Evolutionary conservation across 1,284 basidiomycete genomes (phyloP).

Genomic region (Coriolopsis trogii): DNA sequence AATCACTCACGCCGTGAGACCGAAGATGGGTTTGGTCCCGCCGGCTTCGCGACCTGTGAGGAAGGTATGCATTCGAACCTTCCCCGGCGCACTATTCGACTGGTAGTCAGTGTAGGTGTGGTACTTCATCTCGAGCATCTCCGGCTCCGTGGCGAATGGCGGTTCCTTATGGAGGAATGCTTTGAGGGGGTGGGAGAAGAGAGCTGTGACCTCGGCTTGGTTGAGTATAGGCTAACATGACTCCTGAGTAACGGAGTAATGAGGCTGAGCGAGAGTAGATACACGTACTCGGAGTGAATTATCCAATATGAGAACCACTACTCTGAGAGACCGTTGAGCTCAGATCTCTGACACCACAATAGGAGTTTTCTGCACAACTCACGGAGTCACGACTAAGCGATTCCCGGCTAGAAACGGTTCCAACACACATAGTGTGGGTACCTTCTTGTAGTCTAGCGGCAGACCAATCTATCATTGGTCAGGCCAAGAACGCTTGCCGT

Average conservation of each 20-base stretch:
- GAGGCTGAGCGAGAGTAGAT: background rate
- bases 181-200: slow-evolving; percentile 82
- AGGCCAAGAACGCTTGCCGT: background rate
- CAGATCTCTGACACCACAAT: background rate
- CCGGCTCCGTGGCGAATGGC: slow-evolving; percentile 59
- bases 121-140: slow-evolving; percentile 60
- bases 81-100: slow-evolving; percentile 43
- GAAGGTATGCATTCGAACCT: slow-evolving; percentile 73
- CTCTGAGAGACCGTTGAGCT: slow-evolving; percentile 43
- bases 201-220: slow-evolving; percentile 69
- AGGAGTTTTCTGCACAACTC: slow-evolving; percentile 32
- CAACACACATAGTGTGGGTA: slow-evolving; percentile 74
- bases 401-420: slow-evolving; percentile 78
- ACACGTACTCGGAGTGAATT: slow-evolving; percentile 60
- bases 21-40: slow-evolving; percentile 83
- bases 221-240: slow-evolving; percentile 76
- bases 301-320: slow-evolving; percentile 82
- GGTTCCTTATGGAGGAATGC: slow-evolving; percentile 72
- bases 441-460: slow-evolving; percentile 64
- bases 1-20: slow-evolving; percentile 73
- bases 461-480: slow-evolving; percentile 68
- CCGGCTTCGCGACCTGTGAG: slow-evolving; percentile 80
- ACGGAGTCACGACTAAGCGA: slow-evolving; percentile 81
- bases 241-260: background rate
- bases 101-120: slow-evolving; percentile 64